Conservation (phyloP, 805 yeast species). For the Yarrowia divulgata region DNA sequence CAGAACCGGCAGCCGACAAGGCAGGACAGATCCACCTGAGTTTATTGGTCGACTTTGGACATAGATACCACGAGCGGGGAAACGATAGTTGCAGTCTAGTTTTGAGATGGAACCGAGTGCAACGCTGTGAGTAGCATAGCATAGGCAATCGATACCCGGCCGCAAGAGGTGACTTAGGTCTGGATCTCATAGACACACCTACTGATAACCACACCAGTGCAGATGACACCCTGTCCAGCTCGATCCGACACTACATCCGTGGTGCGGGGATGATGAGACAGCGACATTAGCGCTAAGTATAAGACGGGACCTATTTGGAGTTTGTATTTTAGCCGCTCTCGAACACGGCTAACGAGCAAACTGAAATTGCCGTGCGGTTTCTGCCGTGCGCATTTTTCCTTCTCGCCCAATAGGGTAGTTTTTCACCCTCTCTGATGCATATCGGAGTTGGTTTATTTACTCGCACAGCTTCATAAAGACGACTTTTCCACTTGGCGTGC, state of each 20-base stretch:
- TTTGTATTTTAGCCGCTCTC: neutral
- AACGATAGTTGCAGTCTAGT: too few species aligned
- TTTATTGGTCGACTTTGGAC: neutral
- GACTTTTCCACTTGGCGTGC: constrained; percentile 8
- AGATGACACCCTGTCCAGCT: neutral
- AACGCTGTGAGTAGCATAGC: too few species aligned
- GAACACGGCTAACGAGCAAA: constrained; percentile 8
- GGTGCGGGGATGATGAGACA: constrained; percentile 21
- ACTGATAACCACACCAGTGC: too few species aligned
- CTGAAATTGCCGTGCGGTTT: constrained; percentile 14
- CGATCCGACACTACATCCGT: neutral
- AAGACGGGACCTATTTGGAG: neutral
- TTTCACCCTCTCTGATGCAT: too few species aligned
- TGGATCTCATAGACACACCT: too few species aligned
- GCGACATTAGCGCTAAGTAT: neutral
- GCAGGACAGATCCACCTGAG: constrained; percentile 1
- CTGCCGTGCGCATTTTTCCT: neutral
- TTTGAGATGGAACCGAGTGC: too few species aligned
- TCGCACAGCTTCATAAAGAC: neutral
- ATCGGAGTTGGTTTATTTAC: neutral
- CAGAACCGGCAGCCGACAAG: neutral
- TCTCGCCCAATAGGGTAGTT: neutral
- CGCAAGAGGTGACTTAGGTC: too few species aligned
- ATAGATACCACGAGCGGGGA: neutral
- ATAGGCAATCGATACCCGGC: too few species aligned